A percentile compares a stretch with the other conserved stretches of the same genome.
These are phyloP conservation scores for Chernovozyma aurita DNA, from an alignment of 1,139 yeast species.

Conservation along the genomic window DNA sequence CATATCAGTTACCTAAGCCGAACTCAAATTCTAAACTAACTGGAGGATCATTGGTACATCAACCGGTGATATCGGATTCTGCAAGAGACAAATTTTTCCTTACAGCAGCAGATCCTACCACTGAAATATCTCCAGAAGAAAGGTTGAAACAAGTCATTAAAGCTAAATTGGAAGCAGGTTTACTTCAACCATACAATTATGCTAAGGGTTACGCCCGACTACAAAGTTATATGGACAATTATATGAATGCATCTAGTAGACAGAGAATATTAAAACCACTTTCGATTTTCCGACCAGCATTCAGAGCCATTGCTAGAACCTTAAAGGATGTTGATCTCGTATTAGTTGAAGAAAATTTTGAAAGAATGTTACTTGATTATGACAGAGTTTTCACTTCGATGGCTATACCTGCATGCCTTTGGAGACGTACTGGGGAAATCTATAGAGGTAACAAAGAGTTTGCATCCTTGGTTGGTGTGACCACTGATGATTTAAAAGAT, in stretches of 20 bases:
- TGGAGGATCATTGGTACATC: constrained; percentile 15
- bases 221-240: constrained; percentile 88
- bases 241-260: constrained; percentile 81
- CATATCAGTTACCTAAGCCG: neutral
- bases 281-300: constrained; percentile 86
- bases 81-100: constrained; percentile 91
- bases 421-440: constrained; percentile 97
- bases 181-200: constrained; percentile 88
- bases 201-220: constrained; percentile 91
- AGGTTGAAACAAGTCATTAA: constrained; percentile 91
- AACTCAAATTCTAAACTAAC: neutral
- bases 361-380: constrained; percentile 86
- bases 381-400: constrained; percentile 94
- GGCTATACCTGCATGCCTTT: constrained; percentile 97
- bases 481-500: constrained; percentile 86
- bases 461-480: constrained; percentile 91
- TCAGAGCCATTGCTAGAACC: constrained; percentile 87
- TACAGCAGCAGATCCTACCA: constrained; percentile 96
- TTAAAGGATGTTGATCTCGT: constrained; percentile 89
- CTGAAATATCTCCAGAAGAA: constrained; percentile 92
- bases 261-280: constrained; percentile 88
- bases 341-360: constrained; percentile 90
- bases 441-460: constrained; percentile 94
- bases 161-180: constrained; percentile 92
- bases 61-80: constrained; percentile 63